Evolutionary conservation across 2,329 filamentous ascomycete genomes (phyloP), one percentile per base, ranked within the genome.

Genomic region (Penicillium sp.): DNA sequence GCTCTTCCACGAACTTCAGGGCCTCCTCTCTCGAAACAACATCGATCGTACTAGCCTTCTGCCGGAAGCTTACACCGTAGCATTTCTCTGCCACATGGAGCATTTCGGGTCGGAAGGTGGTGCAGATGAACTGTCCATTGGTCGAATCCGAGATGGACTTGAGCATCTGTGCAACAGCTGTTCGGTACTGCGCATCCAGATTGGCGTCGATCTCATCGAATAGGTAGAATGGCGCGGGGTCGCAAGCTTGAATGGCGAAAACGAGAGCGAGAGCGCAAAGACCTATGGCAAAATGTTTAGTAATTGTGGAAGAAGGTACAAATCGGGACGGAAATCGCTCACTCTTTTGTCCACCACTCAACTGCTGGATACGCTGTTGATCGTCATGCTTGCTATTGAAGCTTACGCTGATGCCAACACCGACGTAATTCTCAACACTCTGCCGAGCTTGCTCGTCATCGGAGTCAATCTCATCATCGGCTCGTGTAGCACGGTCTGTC

Each of bases 121-220:
- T 99, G 81, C 94, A 97, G 74, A 99, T 99, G 71, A 99, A 99
- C 73, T 99, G 87, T 0, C 86, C 86, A 34, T 78, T 82, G 48
- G 68, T 77, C 42, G 68, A 73, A 57, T 74, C 73, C 13, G 87
- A 90, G 59, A 91, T 91, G 51, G 86, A 87, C 68, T 93, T 81
- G 19, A 99, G 81, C 78, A 97, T 90, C 53, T 90, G 84, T 2
- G 94, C 94, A 10, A 99, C 94, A 1, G 94, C 93, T 1, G 94
- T 97, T 57, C 94, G 89, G 78, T 99, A 99, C 75, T 99, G 94
- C 1, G 94, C 92, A 72, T 99, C 94, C 23, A 99, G 83, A 71
- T 99, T 99, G 73, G 94, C 94, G 70, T 99, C 94, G 60, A 99
- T 96, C 75, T 99, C 94, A 73, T 99, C 94, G 66, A 99, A 99